Evolutionary conservation across 352 stramenopile genomes (phyloP), one percentile per base, ranked within the genome.

Genomic region (Phytopythium kandeliae): DNA sequence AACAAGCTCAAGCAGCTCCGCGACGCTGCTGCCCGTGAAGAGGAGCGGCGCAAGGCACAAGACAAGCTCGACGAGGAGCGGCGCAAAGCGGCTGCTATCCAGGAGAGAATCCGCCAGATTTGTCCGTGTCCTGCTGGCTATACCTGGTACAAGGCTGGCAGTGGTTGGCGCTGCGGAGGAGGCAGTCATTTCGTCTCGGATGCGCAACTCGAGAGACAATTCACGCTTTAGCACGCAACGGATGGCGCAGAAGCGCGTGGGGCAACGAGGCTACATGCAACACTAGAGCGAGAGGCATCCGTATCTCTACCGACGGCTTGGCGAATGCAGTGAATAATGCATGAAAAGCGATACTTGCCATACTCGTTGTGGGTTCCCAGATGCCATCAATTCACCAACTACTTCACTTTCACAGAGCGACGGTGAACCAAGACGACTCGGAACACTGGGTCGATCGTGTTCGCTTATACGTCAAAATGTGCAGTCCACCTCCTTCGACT

Each of bases 151-250:
- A 72, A 88, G 26, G 50, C 59, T 6, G 69, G 69, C 4, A 47
- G 48, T 11, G 84, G 84, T 6, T 96, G 84, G 85, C 74, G 87
- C 6, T 96, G 87, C 42, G 64, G 37, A n/a, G 87, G 69, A 25
- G 87, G 87, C 12, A 74, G 61, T 15, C 85, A 96, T 56, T 86
- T 69, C 31, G 81, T 92, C 5, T 87, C 74, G 37, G 69, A 92
- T 50, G 74, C 61, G 1, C 63, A 85, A 50, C 60, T 92, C 0
- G 66, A 88, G 46, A 62, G 58, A 11, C 67, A 71, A 22, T 92
- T 86, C 35, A 87, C 63, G 21, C 24, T 64, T 12, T 85, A 31
- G 28, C 4, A 31, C 4, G 28, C 28, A 47, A 73, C 6, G 0
- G 35, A 1, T 8, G 26, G 16, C 16, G 43, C 1, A 16, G 2